Evolutionary conservation across 2,329 filamentous ascomycete species (phyloP), one percentile per base, ranked within the genome.

Genomic region (Dactylellina sp.): DNA sequence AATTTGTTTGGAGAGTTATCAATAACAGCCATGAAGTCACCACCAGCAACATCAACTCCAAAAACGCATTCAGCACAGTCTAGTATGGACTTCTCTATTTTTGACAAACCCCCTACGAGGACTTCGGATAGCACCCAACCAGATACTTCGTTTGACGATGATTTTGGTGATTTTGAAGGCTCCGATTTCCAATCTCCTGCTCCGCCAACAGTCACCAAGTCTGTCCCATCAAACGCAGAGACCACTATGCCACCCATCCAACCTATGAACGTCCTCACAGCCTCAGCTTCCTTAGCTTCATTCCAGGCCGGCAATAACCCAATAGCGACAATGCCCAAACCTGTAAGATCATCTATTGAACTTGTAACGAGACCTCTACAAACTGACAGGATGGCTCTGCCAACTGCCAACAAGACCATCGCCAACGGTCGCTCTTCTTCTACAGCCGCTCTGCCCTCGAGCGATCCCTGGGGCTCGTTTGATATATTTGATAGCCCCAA

Each of bases 391-490:
- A 39, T 11, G 32, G 42, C 20, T 28, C 28, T 2, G 9, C 49
- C 55, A 2, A 50, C 25, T 56, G 2, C 22, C 1, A 37, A 32
- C 2, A 44, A 62, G 39, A 24, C 22, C 1, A 9, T n/a, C 6
- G 4, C 20, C 1, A 20, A n/a, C 28, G 39, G 11, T n/a, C n/a
- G 25, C 35, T 1, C 55, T 7, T 25, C 49, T 12, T 9, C 42
- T 28, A 14, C 59, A 20, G 22, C 37, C 16, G 16, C 47, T 40
- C 46, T 37, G 12, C 14, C 49, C 16, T 20, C 50, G 16, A 56
- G n/a, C 22, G 71, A 75, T 20, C 62, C 63, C n/a, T 75, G 71
- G 71, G 71, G 50, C 37, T 75, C 71, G n/a, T 75, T 75, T 25
- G 71, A 75, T 53, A 75, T 75, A 0, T 75, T 75, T 32, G 71